These are phyloP conservation scores for Podila horticola DNA, from an alignment of 192 early-diverging fungal genomes.

Conservation along the genomic window DNA sequence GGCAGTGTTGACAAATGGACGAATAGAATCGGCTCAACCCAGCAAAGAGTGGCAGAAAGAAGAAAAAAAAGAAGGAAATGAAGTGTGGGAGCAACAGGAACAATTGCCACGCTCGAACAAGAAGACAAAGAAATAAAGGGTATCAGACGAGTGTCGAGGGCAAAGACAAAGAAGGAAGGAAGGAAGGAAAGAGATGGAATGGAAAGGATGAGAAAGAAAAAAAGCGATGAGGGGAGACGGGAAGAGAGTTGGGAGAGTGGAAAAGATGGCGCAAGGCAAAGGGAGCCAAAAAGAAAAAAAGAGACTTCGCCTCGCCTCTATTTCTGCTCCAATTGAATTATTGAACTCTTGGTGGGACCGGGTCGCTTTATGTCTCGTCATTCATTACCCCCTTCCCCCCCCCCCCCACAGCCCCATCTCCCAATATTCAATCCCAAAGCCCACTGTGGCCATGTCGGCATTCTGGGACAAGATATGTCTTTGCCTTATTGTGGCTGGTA, in stretches of 20 bases:
- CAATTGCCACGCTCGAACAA: background rate
- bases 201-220: background rate
- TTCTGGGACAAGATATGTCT: no score
- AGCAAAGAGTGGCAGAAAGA: background rate
- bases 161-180: background rate
- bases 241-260: background rate
- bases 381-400: background rate
- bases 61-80: background rate
- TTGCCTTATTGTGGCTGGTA: no score
- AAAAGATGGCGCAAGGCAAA: background rate
- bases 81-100: background rate
- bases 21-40: background rate
- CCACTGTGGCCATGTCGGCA: no score
- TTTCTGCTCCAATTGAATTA: background rate
- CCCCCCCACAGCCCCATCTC: background rate
- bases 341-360: no score
- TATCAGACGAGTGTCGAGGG: background rate
- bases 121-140: background rate
- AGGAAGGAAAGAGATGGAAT: background rate
- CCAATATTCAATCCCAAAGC: background rate
- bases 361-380: background rate
- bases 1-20: background rate
- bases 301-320: background rate
- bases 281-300: background rate
- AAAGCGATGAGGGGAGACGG: background rate